Evolutionary conservation across 83 land plant species (phyloP).

Genomic region (Thuja plicata): DNA sequence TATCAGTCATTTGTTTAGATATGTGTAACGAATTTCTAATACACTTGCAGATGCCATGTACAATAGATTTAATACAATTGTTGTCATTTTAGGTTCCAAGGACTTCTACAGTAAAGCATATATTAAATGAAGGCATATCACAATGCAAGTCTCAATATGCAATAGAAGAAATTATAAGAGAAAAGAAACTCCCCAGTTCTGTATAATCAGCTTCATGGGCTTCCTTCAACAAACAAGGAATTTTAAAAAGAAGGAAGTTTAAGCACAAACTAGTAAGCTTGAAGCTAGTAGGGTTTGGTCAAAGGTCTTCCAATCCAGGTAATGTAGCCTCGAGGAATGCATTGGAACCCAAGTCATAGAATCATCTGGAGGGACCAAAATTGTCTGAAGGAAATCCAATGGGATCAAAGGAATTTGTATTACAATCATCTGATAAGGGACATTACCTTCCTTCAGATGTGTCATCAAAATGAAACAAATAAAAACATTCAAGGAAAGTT

Average conservation of each 20-base stretch:
- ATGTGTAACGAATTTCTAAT: neutral
- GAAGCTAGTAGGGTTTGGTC: conserved; percentile 3
- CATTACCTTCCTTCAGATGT: neutral
- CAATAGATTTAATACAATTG: no score
- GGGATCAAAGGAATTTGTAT: neutral
- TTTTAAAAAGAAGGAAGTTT: neutral
- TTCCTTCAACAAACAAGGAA: conserved; percentile 11
- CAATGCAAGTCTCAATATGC: neutral
- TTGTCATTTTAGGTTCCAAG: neutral
- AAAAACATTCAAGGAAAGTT: neutral
- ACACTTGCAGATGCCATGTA: neutral
- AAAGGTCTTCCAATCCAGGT: neutral
- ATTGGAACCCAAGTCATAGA: conserved; percentile 3
- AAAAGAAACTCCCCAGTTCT: neutral
- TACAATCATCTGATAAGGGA: neutral
- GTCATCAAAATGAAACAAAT: neutral
- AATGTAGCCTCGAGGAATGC: neutral
- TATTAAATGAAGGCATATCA: neutral
- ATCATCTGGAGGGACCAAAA: neutral
- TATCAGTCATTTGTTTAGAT: neutral
- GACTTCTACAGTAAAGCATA: neutral
- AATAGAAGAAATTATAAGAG: neutral
- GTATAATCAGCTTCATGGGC: conserved; percentile 3
- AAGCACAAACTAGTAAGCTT: conserved; percentile 8
- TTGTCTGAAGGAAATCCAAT: neutral